Conservation (phyloP, 2,329 filamentous ascomycete genomes). For the Pestalotiopsis sp. region DNA sequence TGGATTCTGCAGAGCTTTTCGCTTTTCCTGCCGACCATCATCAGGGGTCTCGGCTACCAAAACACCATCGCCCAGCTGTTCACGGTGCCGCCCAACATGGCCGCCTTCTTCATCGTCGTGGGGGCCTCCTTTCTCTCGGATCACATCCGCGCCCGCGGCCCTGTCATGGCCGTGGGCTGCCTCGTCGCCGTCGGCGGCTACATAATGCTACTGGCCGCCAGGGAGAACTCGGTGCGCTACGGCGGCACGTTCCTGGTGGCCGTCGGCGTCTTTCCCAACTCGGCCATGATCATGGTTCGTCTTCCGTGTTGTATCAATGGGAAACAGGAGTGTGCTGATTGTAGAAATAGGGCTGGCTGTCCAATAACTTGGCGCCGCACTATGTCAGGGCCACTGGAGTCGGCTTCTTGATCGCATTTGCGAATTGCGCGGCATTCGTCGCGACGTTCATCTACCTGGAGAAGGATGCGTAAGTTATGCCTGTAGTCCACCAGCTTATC, state of each 20-base stretch:
- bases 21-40: conserved; percentile 79
- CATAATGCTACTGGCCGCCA: conserved; percentile 70
- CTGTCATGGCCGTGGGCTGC: conserved; percentile 62
- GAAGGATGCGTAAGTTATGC: conserved; percentile 30
- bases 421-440: conserved; percentile 43
- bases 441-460: conserved; percentile 44
- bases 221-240: conserved; percentile 70
- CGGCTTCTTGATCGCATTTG: conserved; percentile 39
- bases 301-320: neutral
- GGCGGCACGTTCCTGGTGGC: conserved; percentile 82
- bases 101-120: conserved; percentile 57
- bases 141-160: conserved; percentile 34
- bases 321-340: neutral
- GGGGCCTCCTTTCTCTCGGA: conserved; percentile 5
- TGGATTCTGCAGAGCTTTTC: conserved; percentile 47
- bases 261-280: conserved; percentile 78
- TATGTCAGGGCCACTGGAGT: conserved; percentile 42
- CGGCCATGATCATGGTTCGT: conserved; percentile 9
- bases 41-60: conserved; percentile 48
- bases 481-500: neutral
- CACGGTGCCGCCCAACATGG: conserved; percentile 70
- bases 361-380: conserved; percentile 43
- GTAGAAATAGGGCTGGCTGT: conserved; percentile 33
- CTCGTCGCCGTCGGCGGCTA: conserved; percentile 78
- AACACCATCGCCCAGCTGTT: conserved; percentile 68